Conservation (phyloP, 192 early-diverging fungal genomes). For the Haplosporangium gracile region DNA sequence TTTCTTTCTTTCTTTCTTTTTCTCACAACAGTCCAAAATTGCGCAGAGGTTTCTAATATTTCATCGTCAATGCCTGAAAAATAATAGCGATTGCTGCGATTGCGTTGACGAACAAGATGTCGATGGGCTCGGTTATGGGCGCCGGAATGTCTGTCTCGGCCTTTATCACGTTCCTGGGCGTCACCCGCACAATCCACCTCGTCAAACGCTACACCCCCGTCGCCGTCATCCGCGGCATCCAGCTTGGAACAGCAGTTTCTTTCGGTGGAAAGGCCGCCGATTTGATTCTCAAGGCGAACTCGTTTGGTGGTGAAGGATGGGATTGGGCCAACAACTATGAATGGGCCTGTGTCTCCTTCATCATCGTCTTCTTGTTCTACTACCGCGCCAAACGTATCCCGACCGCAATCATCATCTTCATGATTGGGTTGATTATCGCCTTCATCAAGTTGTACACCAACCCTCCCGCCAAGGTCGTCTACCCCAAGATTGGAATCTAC, state of each 20-base stretch:
- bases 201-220: constrained; percentile 79
- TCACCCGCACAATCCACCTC: constrained; percentile 77
- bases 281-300: constrained; percentile 63
- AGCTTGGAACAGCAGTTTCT: constrained; percentile 81
- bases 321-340: constrained; percentile 81
- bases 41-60: not conserved
- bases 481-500: constrained; percentile 68
- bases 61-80: not conserved
- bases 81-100: constrained; percentile 81
- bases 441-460: constrained; percentile 64
- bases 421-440: constrained; percentile 77
- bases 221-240: constrained; percentile 81
- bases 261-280: constrained; percentile 78
- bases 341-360: constrained; percentile 76
- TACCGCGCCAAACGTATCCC: constrained; percentile 69
- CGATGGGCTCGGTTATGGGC: constrained; percentile 76
- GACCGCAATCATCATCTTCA: constrained; percentile 79
- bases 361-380: constrained; percentile 79
- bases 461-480: constrained; percentile 53
- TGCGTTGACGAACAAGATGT: constrained; percentile 78
- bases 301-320: constrained; percentile 69
- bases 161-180: constrained; percentile 73
- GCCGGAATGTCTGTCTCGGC: constrained; percentile 78
- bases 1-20: not conserved
- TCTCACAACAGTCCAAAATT: not conserved